These are phyloP conservation scores for Bidens hawaiensis DNA, from an alignment of 140 eudicot genomes.

Conservation along the genomic window DNA sequence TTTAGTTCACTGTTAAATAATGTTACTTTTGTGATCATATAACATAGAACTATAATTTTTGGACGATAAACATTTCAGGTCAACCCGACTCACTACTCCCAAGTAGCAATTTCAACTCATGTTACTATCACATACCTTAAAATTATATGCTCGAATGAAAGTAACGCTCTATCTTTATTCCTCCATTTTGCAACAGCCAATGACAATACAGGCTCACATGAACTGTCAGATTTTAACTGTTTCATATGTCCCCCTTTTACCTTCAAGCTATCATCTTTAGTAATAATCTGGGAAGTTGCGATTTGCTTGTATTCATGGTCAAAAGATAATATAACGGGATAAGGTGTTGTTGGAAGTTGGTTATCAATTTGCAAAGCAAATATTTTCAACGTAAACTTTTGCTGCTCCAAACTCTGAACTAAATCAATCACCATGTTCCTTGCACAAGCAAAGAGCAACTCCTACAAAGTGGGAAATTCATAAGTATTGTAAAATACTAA, in stretches of 20 bases:
- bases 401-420: slow-evolving; percentile 80
- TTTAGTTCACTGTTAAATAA: background rate
- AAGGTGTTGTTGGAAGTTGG: slow-evolving; percentile 76
- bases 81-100: too few relatives aligned
- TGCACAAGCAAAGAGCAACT: slow-evolving; percentile 82
- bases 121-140: slow-evolving; percentile 50
- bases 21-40: too few relatives aligned
- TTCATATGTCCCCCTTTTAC: slow-evolving; percentile 34
- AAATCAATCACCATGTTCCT: slow-evolving; percentile 55
- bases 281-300: slow-evolving; percentile 30
- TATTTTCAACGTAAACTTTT: slow-evolving; percentile 52
- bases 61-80: too few relatives aligned
- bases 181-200: slow-evolving; percentile 85
- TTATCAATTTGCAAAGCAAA: slow-evolving; percentile 85
- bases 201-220: slow-evolving; percentile 59
- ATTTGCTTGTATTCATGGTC: slow-evolving; percentile 53
- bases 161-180: slow-evolving; percentile 53
- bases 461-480: slow-evolving; percentile 45
- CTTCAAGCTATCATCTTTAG: slow-evolving; percentile 41
- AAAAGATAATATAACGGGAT: slow-evolving; percentile 87
- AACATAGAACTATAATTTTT: too few relatives aligned
- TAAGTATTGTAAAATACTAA: slow-evolving; percentile 16
- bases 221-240: slow-evolving; percentile 39
- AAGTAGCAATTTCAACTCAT: background rate
- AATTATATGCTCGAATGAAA: slow-evolving; percentile 75